These are phyloP conservation scores for Fusarium bactridioides DNA, from an alignment of 2,329 filamentous ascomycete genomes.

Conservation along the genomic window DNA sequence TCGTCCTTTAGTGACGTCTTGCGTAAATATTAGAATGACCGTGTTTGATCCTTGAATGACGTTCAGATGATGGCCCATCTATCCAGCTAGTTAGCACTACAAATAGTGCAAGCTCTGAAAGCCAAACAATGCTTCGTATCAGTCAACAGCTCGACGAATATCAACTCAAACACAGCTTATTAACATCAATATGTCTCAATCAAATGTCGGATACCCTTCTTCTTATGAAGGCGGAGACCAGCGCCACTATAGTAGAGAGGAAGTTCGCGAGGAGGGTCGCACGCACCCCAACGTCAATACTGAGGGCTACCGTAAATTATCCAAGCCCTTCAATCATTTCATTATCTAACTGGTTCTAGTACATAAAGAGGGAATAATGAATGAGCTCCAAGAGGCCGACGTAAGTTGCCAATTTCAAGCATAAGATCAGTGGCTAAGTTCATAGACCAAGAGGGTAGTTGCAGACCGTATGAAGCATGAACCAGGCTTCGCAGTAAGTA, in stretches of 20 bases:
- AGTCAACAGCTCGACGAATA: too few relatives aligned
- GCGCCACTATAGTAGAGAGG: slow-evolving; percentile 10
- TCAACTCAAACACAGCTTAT: neutral
- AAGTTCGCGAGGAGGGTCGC: slow-evolving; percentile 1
- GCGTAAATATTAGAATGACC: neutral
- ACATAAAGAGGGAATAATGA: slow-evolving; percentile 23
- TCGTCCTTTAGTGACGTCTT: slow-evolving; percentile 2
- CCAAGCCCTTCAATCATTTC: accelerated
- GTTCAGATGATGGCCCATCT: slow-evolving; percentile 5
- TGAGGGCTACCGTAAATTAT: slow-evolving; percentile 14
- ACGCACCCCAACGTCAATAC: slow-evolving; percentile 8
- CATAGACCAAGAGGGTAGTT: slow-evolving; percentile 3
- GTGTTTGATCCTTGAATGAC: slow-evolving; percentile 11
- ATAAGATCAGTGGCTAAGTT: neutral
- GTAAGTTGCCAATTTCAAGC: neutral
- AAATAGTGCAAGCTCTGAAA: neutral
- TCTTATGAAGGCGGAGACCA: slow-evolving; percentile 25
- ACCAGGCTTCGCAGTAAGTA: slow-evolving; percentile 17
- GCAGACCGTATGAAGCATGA: slow-evolving; percentile 24
- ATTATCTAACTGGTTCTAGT: neutral
- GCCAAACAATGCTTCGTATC: too few relatives aligned
- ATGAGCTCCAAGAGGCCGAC: slow-evolving; percentile 13
- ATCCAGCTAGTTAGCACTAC: neutral
- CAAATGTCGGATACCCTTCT: slow-evolving; percentile 17
- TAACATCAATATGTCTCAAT: slow-evolving; percentile 7